These are phyloP conservation scores for Monosporascus sp. DNA, from an alignment of 2,329 filamentous ascomycete species.

Conservation along the genomic window DNA sequence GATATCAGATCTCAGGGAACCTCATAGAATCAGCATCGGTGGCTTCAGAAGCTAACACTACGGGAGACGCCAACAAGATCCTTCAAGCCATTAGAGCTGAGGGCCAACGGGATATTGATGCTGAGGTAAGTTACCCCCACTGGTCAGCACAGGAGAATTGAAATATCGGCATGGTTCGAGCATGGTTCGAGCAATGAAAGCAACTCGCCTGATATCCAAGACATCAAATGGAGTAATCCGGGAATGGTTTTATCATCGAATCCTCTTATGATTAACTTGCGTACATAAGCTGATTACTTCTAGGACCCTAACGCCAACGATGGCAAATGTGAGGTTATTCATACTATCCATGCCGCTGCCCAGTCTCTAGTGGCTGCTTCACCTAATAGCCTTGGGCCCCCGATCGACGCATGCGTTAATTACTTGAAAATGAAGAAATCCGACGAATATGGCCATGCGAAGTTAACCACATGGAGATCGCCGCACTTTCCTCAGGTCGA, in stretches of 20 bases:
- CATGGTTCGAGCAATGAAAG: not conserved
- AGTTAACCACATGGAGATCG: constrained; percentile 16
- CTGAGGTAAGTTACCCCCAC: constrained; percentile 10
- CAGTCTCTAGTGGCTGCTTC: constrained; percentile 20
- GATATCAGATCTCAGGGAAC: constrained; percentile 11
- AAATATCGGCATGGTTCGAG: too few species aligned
- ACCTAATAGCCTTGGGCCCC: constrained; percentile 21
- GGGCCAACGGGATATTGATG: constrained; percentile 19
- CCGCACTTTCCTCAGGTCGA: constrained; percentile 17
- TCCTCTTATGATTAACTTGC: too few species aligned
- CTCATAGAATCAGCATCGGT: constrained; percentile 12
- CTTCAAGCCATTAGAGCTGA: constrained; percentile 12
- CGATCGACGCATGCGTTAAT: constrained; percentile 14
- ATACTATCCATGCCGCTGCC: constrained; percentile 13
- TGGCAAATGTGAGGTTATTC: constrained; percentile 7
- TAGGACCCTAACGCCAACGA: constrained; percentile 4
- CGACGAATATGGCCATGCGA: constrained; percentile 18
- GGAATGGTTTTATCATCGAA: not conserved
- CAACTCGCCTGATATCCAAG: not conserved
- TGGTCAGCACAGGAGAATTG: too few species aligned
- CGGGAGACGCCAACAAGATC: constrained; percentile 5
- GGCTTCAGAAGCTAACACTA: not conserved
- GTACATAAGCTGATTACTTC: not conserved
- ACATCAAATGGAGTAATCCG: too few species aligned
- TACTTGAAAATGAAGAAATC: constrained; percentile 21